phyloP scores from a whole-genome alignment of 106 monocot genomes.

The Narthecium ossifragum region DNA sequence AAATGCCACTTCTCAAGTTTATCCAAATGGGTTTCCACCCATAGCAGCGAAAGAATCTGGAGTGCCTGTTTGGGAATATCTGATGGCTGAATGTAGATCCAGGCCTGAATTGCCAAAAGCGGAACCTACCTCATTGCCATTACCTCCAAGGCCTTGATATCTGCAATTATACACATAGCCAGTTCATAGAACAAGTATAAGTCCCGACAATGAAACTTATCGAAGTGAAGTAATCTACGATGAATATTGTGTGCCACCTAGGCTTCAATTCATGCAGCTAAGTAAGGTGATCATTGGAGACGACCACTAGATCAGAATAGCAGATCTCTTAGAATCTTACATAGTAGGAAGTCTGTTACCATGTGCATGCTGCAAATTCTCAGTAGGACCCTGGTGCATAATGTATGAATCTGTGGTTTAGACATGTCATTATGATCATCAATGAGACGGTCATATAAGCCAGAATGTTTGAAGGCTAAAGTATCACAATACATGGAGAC shows the following conservation, averaged over 20 bases:
- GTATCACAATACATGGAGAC: constrained; percentile 23
- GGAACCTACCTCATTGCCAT: constrained; percentile 15
- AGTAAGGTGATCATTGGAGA: too few species aligned
- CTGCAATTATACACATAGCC: constrained; percentile 19
- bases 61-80: constrained; percentile 15
- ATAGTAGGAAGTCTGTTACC: constrained; percentile 21
- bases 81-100: not conserved
- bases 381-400: constrained; percentile 45
- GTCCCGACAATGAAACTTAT: too few species aligned
- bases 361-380: constrained; percentile 35
- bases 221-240: too few species aligned
- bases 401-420: constrained; percentile 37
- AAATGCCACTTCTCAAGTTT: constrained; percentile 1
- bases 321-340: constrained; percentile 23
- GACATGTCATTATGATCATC: not conserved
- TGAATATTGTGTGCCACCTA: too few species aligned
- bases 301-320: not conserved
- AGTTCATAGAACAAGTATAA: too few species aligned
- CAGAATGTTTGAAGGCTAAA: not conserved
- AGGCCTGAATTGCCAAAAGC: constrained; percentile 11
- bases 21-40: constrained; percentile 30
- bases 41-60: constrained; percentile 19
- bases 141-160: constrained; percentile 27
- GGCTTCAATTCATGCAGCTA: too few species aligned
- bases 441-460: not conserved